Conservation (phyloP, 306 rosid genomes). For the Cyclanthera cordifolia region DNA sequence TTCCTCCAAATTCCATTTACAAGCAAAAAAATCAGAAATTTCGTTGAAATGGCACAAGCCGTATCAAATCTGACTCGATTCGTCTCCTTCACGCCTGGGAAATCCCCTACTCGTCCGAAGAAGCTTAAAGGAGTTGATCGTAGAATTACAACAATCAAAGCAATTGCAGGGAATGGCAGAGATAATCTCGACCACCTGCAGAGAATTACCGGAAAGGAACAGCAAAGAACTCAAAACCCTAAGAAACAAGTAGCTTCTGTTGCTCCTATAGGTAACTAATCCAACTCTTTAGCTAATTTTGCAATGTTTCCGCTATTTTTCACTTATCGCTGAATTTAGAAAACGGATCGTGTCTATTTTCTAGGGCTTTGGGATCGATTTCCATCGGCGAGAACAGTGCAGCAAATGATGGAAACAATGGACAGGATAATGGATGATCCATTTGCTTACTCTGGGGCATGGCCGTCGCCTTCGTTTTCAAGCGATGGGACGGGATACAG, state of each 20-base stretch:
- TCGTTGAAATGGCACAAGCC: slow-evolving; percentile 27
- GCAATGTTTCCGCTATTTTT: background rate
- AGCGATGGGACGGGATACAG: slow-evolving; percentile 34
- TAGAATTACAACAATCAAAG: slow-evolving; percentile 18
- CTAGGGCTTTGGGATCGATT: slow-evolving; percentile 69
- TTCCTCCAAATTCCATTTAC: background rate
- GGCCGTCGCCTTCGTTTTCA: slow-evolving; percentile 27
- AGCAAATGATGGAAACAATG: slow-evolving; percentile 84
- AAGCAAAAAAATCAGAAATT: no score
- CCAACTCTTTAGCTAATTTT: background rate
- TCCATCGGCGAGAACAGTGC: slow-evolving; percentile 66
- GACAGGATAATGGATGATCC: slow-evolving; percentile 80
- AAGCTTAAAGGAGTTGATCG: background rate
- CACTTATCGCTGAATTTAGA: background rate
- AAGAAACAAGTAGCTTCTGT: slow-evolving; percentile 29
- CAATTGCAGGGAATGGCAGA: slow-evolving; percentile 38
- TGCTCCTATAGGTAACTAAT: slow-evolving; percentile 35
- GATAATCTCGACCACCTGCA: slow-evolving; percentile 40
- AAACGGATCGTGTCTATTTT: background rate
- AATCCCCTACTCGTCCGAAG: background rate
- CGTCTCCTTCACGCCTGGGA: slow-evolving; percentile 13
- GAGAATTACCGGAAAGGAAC: slow-evolving; percentile 22
- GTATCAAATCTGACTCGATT: slow-evolving; percentile 17
- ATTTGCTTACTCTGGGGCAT: slow-evolving; percentile 29
- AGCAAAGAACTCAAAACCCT: slow-evolving; percentile 26